Base-by-base conservation (phyloP, 2,329 filamentous ascomycete species). In the Colletotrichum navitas region DNA sequence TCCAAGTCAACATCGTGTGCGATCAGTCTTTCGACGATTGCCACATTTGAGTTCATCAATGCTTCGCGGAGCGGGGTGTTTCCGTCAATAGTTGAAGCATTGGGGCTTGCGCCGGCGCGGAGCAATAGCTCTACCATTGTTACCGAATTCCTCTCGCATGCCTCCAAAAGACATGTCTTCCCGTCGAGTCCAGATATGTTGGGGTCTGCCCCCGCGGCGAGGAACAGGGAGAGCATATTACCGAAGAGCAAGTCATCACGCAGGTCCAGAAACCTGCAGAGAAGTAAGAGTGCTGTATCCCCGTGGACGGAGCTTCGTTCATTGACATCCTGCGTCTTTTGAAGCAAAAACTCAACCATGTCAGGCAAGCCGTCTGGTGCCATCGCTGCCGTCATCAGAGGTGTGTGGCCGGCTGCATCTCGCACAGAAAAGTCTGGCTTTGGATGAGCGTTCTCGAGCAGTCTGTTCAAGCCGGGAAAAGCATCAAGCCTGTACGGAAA, bases 361-460 rank as follows among this genome's bases (percentile, higher is more conserved):
- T 69, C 58, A 7, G 60, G 51, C 3, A 67, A 60, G 21, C 71
- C 71, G 2, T 32, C 12, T 2, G 47, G 26, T 10, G 51, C 73
- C 11, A 63, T 62, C 7, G 72, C 73, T 29, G 75, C 75, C 39
- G 64, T 56, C 72, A 76, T 75, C 2, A 76, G 54, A 3, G 66
- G 36, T 2, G 68, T 73, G 18, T 74, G 66, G 1, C 68, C 66
- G 12, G 29, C 18, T 2, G 54, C 12, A 12, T 68, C 59, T 8
- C 21, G 11, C 10, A 41, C 43, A 24, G 32, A 41, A n/a, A 26
- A 62, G 21, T n/a, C n/a, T 1, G 32, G 34, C 14, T 51, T 32
- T 7, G 45, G n/a, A 18, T 45, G 5, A 34, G n/a, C 8, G 24
- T 14, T 14, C 41, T 11, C 32, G 14, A 26, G 16, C 5, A 62